Percentiles rank a stretch among this genome's conserved stretches.
Conservation (phyloP, 164 flowering plant species). For the Platanus orientalis region DNA sequence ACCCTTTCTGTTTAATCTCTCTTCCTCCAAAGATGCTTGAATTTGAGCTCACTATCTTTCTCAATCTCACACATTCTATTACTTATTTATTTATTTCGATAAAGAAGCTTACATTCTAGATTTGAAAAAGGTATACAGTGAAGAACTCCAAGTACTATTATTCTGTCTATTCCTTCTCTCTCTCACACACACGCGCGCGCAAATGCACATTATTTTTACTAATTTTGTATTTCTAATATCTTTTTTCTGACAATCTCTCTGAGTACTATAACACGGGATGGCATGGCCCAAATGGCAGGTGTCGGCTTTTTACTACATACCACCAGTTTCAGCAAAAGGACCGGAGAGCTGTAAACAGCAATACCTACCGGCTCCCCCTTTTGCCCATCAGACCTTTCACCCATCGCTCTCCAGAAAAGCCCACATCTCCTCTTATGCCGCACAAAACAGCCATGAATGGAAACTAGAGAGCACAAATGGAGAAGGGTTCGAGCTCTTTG, state of each 20-base stretch:
- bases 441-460: constrained; percentile 20
- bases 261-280: constrained; percentile 7
- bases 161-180: background rate
- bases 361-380: background rate
- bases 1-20: background rate
- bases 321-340: background rate
- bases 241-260: background rate
- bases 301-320: background rate
- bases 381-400: background rate
- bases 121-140: no score
- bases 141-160: background rate
- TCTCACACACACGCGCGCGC: background rate
- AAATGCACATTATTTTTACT: no score
- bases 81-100: no score
- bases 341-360: constrained; percentile 8
- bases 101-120: no score
- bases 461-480: constrained; percentile 19
- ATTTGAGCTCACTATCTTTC: background rate
- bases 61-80: no score
- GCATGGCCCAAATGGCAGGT: constrained; percentile 6
- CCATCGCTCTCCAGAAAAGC: background rate
- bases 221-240: no score
- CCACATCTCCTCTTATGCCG: background rate
- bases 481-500: constrained; percentile 34
- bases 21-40: background rate